Base-by-base conservation (phyloP, 805 yeast genomes). In the Pichia phayaonensis region DNA sequence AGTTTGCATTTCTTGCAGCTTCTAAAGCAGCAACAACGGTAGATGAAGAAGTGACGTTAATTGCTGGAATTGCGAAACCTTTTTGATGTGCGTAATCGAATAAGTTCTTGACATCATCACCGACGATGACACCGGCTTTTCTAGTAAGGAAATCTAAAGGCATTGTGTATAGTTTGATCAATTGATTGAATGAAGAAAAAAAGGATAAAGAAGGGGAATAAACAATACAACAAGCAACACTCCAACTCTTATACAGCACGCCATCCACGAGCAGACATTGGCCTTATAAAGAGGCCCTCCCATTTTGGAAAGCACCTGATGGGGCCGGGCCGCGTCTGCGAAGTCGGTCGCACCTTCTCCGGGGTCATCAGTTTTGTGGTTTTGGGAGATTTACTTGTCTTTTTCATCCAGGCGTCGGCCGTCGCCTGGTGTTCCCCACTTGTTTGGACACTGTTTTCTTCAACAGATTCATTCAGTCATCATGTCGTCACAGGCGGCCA, bases 111-210 rank as follows among this genome's bases (percentile, higher is more conserved):
- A 94, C 99, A 70, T 94, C 99, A 66, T 92, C 97, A 69, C 99
- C 99, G 76, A 87, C 94, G 73, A 94, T 90, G 75, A 94, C 99
- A 81, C 99, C 99, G 70, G 94, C 67, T 75, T 94, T 90, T 79
- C 95, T 84, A 63, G 77, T 74, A 66, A 90, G 79, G 72, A 89
- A 89, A 66, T 84, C 90, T 73, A 64, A 59, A 60, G 61, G 55
- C 67, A 65, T 64, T 26, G 20, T 44, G 20, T 36, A 18, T 23
- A 4, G 21, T 22, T 8, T 18, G 15, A 22, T 42, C 21, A 27
- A 42, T 24, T 31, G 31, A 29, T 6, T n/a, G 26, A 8, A n/a
- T n/a, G 7, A 20, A 29, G 15, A 22, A 23, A 10, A 22, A 7
- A 21, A 26, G n/a, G 29, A 13, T 15, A 31, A 16, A 16, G 12